Evolutionary conservation across 1,284 basidiomycete species (phyloP).

Genomic region (Coniferiporia sulphurascens): DNA sequence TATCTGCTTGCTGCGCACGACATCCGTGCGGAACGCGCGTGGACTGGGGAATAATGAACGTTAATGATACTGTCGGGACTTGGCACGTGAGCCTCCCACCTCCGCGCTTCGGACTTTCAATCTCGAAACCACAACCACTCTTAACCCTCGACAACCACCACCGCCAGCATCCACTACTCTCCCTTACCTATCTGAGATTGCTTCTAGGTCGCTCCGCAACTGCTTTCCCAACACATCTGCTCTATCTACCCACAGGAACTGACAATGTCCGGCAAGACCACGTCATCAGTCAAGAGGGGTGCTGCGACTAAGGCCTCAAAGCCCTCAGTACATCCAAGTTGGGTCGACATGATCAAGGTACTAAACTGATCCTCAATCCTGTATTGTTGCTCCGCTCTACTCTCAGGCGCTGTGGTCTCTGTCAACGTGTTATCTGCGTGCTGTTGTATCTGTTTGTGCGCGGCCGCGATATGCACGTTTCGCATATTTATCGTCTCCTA

Average conservation of each 20-base stretch:
- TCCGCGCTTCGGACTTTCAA: conserved; percentile 16
- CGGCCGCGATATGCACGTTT: neutral
- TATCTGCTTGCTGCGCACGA: neutral
- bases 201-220: neutral
- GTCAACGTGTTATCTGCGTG: neutral
- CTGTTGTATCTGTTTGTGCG: neutral
- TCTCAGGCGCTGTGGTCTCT: neutral
- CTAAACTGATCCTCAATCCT: neutral
- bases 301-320: conserved; percentile 18
- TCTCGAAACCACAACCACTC: conserved; percentile 6
- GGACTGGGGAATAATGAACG: conserved; percentile 1
- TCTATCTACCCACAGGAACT: conserved; percentile 19
- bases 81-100: neutral
- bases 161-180: neutral
- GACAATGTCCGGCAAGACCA: conserved; percentile 30
- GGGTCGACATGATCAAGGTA: conserved; percentile 61
- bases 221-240: neutral
- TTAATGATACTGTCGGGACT: neutral
- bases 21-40: neutral
- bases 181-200: neutral
- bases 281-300: conserved; percentile 27
- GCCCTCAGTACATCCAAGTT: conserved; percentile 41
- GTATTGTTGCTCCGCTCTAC: neutral
- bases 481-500: neutral
- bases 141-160: conserved; percentile 9